Evolutionary conservation across 83 land plant species (phyloP), one percentile per base, ranked within the genome.

Genomic region (Picea abies): DNA sequence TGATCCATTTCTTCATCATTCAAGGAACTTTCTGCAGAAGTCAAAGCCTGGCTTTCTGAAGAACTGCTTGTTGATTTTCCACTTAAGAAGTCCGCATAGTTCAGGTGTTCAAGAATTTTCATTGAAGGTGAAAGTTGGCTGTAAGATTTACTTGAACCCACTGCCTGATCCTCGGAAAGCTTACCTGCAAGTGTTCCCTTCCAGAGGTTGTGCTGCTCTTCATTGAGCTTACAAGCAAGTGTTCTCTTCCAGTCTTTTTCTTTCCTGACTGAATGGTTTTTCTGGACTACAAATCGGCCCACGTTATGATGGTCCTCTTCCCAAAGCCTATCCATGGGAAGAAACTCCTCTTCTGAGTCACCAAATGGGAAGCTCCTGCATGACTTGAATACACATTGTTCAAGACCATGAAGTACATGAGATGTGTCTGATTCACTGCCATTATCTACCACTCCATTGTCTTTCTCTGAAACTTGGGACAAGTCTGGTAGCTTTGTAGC

Each of bases 161-260:
- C 6, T 41, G 25, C 49, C 7, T 66, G 71, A 25, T 80, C 82
- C 73, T 63, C 82, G 17, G 10, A 14, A 25, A 80, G 22, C 82
- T 65, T 86, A 83, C 58, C 83, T 84, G 8, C 72, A 82, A 14
- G 80, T 83, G 25, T 76, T 81, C 37, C 88, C 52, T 58, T 92
- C 92, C 76, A 89, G 86, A n/a, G 16, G 71, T 65, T 41, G 17
- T 80, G 62, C 49, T 83, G 61, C 49, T 86, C 87, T 19, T 86
- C 85, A 68, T 85, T 89, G 26, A 90, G 89, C 87, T 92, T 92
- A 84, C 93, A 90, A 1, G 95, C 95, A 69, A 92, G 73, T 16
- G 93, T 92, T 73, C 92, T 82, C 84, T 84, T 87, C 94, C 94
- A 92, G 69, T 92, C 93, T 71, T 83, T 92, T 81, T 90, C 92